These are phyloP conservation scores for Colletotrichum sp. DNA, from an alignment of 2,329 filamentous ascomycete species.

Conservation along the genomic window DNA sequence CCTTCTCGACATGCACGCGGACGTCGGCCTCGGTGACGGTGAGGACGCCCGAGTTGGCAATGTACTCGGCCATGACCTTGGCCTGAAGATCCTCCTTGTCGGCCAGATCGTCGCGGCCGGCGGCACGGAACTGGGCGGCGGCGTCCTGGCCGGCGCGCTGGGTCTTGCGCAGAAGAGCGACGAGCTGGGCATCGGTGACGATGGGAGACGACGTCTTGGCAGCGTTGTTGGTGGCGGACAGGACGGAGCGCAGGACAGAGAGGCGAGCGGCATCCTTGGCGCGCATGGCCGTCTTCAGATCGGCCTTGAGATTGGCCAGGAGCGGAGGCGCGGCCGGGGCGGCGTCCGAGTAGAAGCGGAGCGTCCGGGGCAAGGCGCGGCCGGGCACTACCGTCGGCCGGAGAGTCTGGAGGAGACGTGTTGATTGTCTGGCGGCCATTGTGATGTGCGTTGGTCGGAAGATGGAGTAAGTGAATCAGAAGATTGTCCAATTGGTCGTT, in stretches of 20 bases:
- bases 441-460: background rate
- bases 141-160: conserved; percentile 63
- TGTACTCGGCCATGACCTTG: conserved; percentile 69
- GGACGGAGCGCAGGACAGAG: conserved; percentile 69
- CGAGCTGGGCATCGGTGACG: conserved; percentile 71
- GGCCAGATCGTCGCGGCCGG: conserved; percentile 70
- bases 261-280: conserved; percentile 69
- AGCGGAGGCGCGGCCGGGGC: conserved; percentile 49
- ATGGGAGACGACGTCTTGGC: conserved; percentile 77
- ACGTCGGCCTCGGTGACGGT: conserved; percentile 65
- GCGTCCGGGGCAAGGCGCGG: conserved; percentile 15
- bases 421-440: conserved; percentile 29
- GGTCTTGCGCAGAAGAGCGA: conserved; percentile 70
- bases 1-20: conserved; percentile 52
- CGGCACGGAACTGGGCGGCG: conserved; percentile 65
- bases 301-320: conserved; percentile 59
- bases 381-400: conserved; percentile 15
- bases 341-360: conserved; percentile 25
- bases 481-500: background rate
- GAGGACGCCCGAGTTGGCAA: conserved; percentile 62
- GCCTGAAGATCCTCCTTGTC: conserved; percentile 74
- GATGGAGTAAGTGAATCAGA: background rate
- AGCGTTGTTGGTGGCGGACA: conserved; percentile 75
- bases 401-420: conserved; percentile 26
- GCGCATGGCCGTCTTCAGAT: conserved; percentile 71